Evolutionary conservation across 2,329 filamentous ascomycete genomes (phyloP).

Genomic region (Zymoseptoria tritici): DNA sequence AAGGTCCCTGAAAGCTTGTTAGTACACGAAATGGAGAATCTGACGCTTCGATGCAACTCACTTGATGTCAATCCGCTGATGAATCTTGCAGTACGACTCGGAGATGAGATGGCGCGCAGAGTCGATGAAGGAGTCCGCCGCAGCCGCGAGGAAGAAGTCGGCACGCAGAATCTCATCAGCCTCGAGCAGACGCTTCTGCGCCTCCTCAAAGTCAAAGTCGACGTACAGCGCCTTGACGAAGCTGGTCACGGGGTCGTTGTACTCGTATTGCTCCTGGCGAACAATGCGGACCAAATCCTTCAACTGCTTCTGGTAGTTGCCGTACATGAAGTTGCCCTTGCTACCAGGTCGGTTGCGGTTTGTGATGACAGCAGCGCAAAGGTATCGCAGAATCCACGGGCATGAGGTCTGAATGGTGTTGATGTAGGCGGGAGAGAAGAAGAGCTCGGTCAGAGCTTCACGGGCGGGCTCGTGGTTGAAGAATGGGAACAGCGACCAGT

Average conservation of each 20-base stretch:
- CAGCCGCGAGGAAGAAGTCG: slow-evolving; percentile 89
- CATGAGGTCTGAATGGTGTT: slow-evolving; percentile 98
- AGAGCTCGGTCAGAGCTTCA: slow-evolving; percentile 86
- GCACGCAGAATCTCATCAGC: slow-evolving; percentile 85
- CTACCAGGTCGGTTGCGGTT: slow-evolving; percentile 70
- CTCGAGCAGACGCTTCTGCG: slow-evolving; percentile 75
- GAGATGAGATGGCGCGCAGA: slow-evolving; percentile 93
- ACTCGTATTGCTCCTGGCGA: slow-evolving; percentile 95
- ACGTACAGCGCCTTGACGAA: slow-evolving; percentile 96
- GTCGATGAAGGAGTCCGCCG: slow-evolving; percentile 85
- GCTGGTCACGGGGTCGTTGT: slow-evolving; percentile 88
- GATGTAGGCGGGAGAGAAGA: slow-evolving; percentile 96
- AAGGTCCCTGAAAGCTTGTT: slow-evolving; percentile 55
- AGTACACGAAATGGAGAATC: slow-evolving; percentile 4
- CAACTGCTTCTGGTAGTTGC: slow-evolving; percentile 96
- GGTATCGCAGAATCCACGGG: slow-evolving; percentile 92
- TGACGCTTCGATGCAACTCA: slow-evolving; percentile 33
- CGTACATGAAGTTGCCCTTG: slow-evolving; percentile 88
- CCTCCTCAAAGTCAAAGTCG: slow-evolving; percentile 95
- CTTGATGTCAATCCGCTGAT: slow-evolving; percentile 96
- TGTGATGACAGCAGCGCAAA: slow-evolving; percentile 89
- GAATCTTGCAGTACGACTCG: slow-evolving; percentile 99
- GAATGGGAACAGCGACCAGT: slow-evolving; percentile 98
- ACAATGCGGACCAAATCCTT: slow-evolving; percentile 96
- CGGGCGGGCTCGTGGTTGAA: slow-evolving; percentile 94